phyloP scores from a whole-genome alignment of 2,329 filamentous ascomycete species.

The Ascochyta clinopodiicola region DNA sequence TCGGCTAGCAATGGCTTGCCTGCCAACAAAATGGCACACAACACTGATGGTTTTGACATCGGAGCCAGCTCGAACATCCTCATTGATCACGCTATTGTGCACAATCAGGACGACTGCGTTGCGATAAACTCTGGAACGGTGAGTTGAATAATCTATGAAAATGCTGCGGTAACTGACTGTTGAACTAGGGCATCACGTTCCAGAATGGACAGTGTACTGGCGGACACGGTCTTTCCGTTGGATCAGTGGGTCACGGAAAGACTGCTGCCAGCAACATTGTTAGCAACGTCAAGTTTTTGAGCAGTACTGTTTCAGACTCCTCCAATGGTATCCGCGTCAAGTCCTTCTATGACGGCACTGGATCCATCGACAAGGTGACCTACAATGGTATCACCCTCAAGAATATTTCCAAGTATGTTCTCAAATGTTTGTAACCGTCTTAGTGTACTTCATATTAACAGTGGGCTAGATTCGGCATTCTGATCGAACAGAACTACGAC shows the following conservation, averaged over 20 bases:
- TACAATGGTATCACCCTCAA: neutral
- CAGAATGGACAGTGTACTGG: conserved; percentile 54
- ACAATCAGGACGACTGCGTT: conserved; percentile 65
- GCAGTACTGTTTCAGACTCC: conserved; percentile 57
- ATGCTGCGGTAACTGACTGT: too few species aligned
- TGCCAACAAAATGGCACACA: conserved; percentile 40
- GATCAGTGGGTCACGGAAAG: conserved; percentile 59
- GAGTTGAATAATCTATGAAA: too few species aligned
- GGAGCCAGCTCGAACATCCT: conserved; percentile 49
- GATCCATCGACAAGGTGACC: neutral
- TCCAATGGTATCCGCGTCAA: conserved; percentile 64
- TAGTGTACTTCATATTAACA: too few species aligned
- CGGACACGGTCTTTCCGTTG: conserved; percentile 64
- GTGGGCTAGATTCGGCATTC: too few species aligned
- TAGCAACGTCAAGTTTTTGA: conserved; percentile 47
- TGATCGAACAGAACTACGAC: too few species aligned
- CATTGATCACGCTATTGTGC: conserved; percentile 55
- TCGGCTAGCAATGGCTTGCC: conserved; percentile 16
- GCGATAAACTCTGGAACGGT: conserved; percentile 61
- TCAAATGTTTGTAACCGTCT: too few species aligned
- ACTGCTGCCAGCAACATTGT: conserved; percentile 7
- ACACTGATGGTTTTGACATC: conserved; percentile 65
- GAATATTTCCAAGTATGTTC: neutral
- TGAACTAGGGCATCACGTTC: conserved; percentile 24
- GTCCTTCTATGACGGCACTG: conserved; percentile 13